phyloP scores from a whole-genome alignment of 371 early-diverging fungal genomes.

The Mortierella sp. region DNA sequence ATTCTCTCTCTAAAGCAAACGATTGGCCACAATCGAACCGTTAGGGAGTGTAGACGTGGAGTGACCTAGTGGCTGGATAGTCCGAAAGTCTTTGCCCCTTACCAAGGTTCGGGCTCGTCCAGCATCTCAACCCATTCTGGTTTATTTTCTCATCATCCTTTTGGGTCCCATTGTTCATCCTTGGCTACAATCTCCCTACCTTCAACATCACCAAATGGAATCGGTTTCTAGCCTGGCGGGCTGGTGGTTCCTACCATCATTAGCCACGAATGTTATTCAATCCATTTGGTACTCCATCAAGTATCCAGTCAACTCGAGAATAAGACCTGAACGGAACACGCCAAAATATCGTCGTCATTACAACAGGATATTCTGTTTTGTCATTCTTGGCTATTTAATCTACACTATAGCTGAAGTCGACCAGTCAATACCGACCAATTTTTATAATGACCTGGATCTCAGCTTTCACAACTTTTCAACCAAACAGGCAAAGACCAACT shows the following conservation, averaged over 20 bases:
- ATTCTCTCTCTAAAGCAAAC: no score
- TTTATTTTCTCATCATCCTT: no score
- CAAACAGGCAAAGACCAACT: slow-evolving; percentile 65
- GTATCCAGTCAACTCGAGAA: slow-evolving; percentile 51
- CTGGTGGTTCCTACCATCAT: slow-evolving; percentile 54
- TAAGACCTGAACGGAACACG: slow-evolving; percentile 50
- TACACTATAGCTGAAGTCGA: slow-evolving; percentile 65
- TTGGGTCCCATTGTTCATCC: no score
- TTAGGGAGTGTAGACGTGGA: no score
- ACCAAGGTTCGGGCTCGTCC: no score
- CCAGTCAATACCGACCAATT: slow-evolving; percentile 54
- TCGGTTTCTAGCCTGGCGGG: slow-evolving; percentile 36
- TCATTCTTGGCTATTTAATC: slow-evolving; percentile 60
- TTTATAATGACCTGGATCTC: slow-evolving; percentile 58
- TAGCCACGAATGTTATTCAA: slow-evolving; percentile 57
- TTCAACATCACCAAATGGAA: no score
- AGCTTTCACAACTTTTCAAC: slow-evolving; percentile 51
- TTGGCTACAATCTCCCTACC: no score
- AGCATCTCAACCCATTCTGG: no score
- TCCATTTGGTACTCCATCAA: slow-evolving; percentile 53
- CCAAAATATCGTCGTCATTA: slow-evolving; percentile 53
- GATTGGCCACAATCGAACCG: no score
- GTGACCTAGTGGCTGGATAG: no score
- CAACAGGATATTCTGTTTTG: slow-evolving; percentile 57
- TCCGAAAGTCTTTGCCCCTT: no score